Percentiles rank a stretch among this genome's conserved stretches.
These are phyloP conservation scores for Murraya paniculata DNA, from an alignment of 345 rosid genomes.

Conservation along the genomic window DNA sequence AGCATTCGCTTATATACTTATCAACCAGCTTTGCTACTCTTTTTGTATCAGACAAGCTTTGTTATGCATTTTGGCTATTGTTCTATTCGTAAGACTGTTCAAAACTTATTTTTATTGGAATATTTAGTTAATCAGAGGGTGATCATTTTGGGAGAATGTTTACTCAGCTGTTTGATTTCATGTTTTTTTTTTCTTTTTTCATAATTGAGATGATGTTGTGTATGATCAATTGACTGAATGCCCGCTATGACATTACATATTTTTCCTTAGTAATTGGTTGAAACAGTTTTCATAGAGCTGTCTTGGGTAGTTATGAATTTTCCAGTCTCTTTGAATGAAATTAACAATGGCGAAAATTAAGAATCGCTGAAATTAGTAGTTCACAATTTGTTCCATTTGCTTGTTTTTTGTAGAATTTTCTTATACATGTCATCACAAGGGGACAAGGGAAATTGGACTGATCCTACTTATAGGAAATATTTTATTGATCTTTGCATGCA, in stretches of 20 bases:
- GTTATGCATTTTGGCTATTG: not conserved
- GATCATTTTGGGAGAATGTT: constrained; percentile 1
- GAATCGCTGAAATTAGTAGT: too few species aligned
- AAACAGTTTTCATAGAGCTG: not conserved
- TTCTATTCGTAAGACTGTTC: too few species aligned
- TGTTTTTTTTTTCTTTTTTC: not conserved
- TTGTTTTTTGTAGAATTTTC: too few species aligned
- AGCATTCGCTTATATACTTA: not conserved
- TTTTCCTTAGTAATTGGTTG: not conserved
- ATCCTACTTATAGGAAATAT: not conserved
- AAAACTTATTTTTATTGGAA: not conserved
- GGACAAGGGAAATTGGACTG: too few species aligned
- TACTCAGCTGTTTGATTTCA: not conserved
- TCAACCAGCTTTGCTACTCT: not conserved
- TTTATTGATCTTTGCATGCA: too few species aligned
- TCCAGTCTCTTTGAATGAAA: too few species aligned
- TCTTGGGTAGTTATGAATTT: not conserved
- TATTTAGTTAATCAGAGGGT: not conserved
- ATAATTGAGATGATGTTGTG: not conserved
- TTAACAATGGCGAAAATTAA: too few species aligned
- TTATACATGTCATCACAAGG: too few species aligned
- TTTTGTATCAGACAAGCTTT: not conserved
- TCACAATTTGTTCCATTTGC: too few species aligned
- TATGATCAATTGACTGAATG: not conserved
- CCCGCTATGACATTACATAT: not conserved